Evolutionary conservation across 1,284 basidiomycete species (phyloP), one percentile per base, ranked within the genome.

Genomic region (Anthracocystis walkeri): DNA sequence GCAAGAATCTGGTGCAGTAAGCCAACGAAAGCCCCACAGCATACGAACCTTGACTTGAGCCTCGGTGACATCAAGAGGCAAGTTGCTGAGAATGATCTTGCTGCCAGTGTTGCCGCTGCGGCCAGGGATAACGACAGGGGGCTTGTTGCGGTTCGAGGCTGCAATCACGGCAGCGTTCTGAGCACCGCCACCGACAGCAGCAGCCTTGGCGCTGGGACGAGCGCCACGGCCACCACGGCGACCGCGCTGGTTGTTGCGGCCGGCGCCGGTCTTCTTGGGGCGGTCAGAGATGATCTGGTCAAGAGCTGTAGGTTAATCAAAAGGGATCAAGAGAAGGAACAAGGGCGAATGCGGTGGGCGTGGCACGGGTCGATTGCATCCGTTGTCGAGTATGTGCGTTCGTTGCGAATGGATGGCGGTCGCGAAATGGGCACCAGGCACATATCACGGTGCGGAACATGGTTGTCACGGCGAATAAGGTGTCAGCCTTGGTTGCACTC

Each of bases 31-130:
- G 35, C 18, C 20, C 54, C 42, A 20, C 21, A 7, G 14, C 35
- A 25, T 42, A 71, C 74, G 51, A 89, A 77, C 81, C 97, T 92
- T 94, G 85, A 99, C 91, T 87, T 97, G 94, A 23, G 89, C 87
- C 86, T 99, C 96, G 78, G 93, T 95, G 54, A 99, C 96, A 85
- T 99, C 96, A n/a, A 86, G 85, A 31, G 96, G 96, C 62, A 99
- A 90, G 86, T 97, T 97, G 80, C 93, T 95, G 70, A 99, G 93
- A 81, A 98, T 94, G 81, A 98, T 96, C 88, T 98, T 98, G 87
- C 92, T 82, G 44, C 81, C 81, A 27, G 63, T 59, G 49, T 65
- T 60, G 45, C 52, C 64, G 59, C 66, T 67, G 29, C 82, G 79
- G 45, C 81, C 81, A 20, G 83, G 83, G 64, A 84, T 81, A 20